Conservation (phyloP, 1,139 yeast species). For the Candida labiduridarum region DNA sequence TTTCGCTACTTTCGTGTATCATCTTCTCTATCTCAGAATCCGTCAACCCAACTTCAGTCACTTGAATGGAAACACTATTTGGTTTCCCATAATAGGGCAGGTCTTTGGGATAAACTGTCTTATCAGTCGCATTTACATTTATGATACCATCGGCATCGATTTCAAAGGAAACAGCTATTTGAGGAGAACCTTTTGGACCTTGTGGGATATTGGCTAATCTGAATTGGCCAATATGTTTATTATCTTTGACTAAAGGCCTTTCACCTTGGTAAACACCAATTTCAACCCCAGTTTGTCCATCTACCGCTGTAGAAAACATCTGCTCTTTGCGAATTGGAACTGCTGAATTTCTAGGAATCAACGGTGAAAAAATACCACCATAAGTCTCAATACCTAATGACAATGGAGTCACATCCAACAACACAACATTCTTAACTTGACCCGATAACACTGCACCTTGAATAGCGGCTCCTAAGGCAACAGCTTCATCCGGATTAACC, state of each 20-base stretch:
- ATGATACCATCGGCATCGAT: conserved; percentile 85
- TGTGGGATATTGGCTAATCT: conserved; percentile 68
- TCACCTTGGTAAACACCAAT: conserved; percentile 81
- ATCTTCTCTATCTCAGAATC: conserved; percentile 62
- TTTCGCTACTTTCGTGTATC: conserved; percentile 52
- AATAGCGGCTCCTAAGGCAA: conserved; percentile 82
- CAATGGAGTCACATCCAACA: conserved; percentile 77
- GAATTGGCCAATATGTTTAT: conserved; percentile 73
- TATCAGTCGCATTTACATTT: conserved; percentile 71
- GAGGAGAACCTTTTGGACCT: conserved; percentile 77
- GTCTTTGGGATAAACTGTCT: conserved; percentile 50
- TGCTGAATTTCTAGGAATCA: conserved; percentile 75
- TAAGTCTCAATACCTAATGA: conserved; percentile 81
- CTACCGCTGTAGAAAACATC: conserved; percentile 81
- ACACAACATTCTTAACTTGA: conserved; percentile 66
- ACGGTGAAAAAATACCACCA: conserved; percentile 79
- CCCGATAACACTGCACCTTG: conserved; percentile 81
- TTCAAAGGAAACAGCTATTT: conserved; percentile 71
- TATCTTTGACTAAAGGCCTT: conserved; percentile 70
- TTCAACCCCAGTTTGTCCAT: conserved; percentile 80
- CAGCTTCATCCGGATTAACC: conserved; percentile 85
- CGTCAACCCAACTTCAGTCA: conserved; percentile 66
- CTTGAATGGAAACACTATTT: conserved; percentile 60
- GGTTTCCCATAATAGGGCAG: conserved; percentile 31
- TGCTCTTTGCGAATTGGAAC: conserved; percentile 75